phyloP scores from a whole-genome alignment of 148 eudicot genomes.

The Agrostemma githago region DNA sequence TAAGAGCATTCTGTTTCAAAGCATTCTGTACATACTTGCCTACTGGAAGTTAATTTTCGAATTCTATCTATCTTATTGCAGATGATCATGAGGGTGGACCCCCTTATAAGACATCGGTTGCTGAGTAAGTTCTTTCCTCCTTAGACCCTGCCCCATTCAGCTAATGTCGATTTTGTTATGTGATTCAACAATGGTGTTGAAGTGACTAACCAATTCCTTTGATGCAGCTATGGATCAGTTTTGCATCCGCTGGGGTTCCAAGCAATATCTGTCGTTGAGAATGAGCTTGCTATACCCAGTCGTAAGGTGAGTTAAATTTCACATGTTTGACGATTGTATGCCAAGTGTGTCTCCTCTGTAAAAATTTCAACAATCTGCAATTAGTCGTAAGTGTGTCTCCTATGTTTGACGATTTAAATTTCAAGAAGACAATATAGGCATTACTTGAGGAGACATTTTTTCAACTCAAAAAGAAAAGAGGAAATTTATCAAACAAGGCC shows the following conservation, averaged over 20 bases:
- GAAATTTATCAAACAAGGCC: too few relatives aligned
- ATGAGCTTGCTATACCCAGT: conserved; percentile 52
- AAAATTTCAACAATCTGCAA: too few relatives aligned
- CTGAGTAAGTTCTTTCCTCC: conserved; percentile 40
- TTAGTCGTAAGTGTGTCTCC: too few relatives aligned
- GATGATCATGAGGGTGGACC: conserved; percentile 85
- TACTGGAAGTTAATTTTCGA: not conserved
- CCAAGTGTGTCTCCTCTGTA: too few relatives aligned
- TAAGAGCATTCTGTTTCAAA: not conserved
- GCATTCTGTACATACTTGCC: not conserved
- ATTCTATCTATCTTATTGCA: conserved; percentile 25
- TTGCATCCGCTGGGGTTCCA: conserved; percentile 56
- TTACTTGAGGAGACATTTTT: too few relatives aligned
- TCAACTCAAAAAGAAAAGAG: too few relatives aligned
- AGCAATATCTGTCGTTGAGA: conserved; percentile 49
- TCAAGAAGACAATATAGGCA: too few relatives aligned
- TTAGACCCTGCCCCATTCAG: not conserved
- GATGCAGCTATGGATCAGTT: conserved; percentile 60
- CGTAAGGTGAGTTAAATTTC: conserved; percentile 44
- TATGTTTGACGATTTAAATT: too few relatives aligned
- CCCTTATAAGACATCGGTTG: conserved; percentile 51
- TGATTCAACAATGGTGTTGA: not conserved
- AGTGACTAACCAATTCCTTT: not conserved
- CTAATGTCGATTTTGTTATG: not conserved
- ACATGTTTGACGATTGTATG: too few relatives aligned